phyloP scores from a whole-genome alignment of 495 filamentous ascomycete genomes.

The Parmelia sp. region DNA sequence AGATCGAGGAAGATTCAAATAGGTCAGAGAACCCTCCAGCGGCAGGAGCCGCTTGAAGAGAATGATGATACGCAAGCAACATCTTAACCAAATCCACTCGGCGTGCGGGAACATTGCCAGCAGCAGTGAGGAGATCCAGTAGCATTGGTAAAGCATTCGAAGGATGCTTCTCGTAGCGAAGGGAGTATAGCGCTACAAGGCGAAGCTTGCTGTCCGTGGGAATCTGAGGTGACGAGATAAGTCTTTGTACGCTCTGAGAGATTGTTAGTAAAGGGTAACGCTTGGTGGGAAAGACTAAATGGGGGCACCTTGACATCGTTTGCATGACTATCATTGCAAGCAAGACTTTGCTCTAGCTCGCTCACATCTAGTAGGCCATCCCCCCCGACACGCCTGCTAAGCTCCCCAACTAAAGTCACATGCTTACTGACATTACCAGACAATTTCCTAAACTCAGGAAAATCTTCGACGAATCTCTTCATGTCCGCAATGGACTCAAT shows the following conservation, averaged over 20 bases:
- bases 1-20: constrained; percentile 87
- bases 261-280: constrained; percentile 20
- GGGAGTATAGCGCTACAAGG: constrained; percentile 82
- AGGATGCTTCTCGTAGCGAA: constrained; percentile 83
- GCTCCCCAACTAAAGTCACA: constrained; percentile 88
- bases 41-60: constrained; percentile 64
- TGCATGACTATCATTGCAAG: constrained; percentile 91
- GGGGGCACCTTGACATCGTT: constrained; percentile 72
- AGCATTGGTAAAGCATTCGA: constrained; percentile 73
- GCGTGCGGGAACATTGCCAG: constrained; percentile 64
- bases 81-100: constrained; percentile 68
- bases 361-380: constrained; percentile 87
- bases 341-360: constrained; percentile 93
- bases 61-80: constrained; percentile 74
- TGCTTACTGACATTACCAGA: constrained; percentile 98
- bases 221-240: constrained; percentile 71
- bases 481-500: constrained; percentile 96
- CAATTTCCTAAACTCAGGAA: constrained; percentile 92
- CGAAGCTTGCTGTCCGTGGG: constrained; percentile 74
- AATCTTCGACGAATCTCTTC: constrained; percentile 99
- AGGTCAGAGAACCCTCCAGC: constrained; percentile 77
- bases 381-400: constrained; percentile 76
- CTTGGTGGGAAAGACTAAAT: background rate
- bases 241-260: constrained; percentile 67
- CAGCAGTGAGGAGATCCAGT: constrained; percentile 74